Evolutionary conservation across 2,329 filamentous ascomycete species (phyloP), one percentile per base, ranked within the genome.

Genomic region (Emmonsiellopsis sp.): DNA sequence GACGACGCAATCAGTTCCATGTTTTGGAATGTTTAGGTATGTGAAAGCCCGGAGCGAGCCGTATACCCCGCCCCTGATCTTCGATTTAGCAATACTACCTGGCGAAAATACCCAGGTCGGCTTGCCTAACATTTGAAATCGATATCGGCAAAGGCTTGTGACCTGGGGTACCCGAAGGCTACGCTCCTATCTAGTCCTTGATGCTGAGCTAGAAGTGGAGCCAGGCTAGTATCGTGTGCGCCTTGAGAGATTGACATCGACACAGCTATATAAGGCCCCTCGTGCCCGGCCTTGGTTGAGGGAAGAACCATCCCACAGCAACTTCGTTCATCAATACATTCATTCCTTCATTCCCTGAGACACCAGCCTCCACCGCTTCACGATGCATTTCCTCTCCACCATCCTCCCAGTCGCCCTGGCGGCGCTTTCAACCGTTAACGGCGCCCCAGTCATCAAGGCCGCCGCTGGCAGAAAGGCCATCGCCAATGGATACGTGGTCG

Each of bases 301-400:
- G 1, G 21, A 27, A 37, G 7, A 21, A 47, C 21, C 32, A 47
- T 47, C 11, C 32, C 3, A 39, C 34, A 49, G 40, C 40, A 42
- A 9, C 27, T 39, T 14, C 17, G 17, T 13, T 27, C 34, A 17
- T 17, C 3, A 4, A 9, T 39, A 39, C 6, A 0, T 39, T 40
- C 32, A 9, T 17, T 47, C 27, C 4, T 48, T 10, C 27, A 4
- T 21, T 39, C 36, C 9, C 21, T n/a, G 2, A 8, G 7, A 47
- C 17, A 13, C 13, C 45, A 37, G n/a, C n/a, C 17, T 47, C 17
- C 2, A 32, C 10, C 17, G 8, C 6, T 54, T 45, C 51, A 55
- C 43, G 27, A 59, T 59, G 57, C 45, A 39, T 53, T 31, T 55
- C 47, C 40, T 59, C 42, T 45, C 34, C 36, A 50, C 51, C 8